A percentile compares a stretch with the other conserved stretches of the same genome.
Conservation (phyloP, 352 stramenopile species). For the Lagenidium sp. region DNA sequence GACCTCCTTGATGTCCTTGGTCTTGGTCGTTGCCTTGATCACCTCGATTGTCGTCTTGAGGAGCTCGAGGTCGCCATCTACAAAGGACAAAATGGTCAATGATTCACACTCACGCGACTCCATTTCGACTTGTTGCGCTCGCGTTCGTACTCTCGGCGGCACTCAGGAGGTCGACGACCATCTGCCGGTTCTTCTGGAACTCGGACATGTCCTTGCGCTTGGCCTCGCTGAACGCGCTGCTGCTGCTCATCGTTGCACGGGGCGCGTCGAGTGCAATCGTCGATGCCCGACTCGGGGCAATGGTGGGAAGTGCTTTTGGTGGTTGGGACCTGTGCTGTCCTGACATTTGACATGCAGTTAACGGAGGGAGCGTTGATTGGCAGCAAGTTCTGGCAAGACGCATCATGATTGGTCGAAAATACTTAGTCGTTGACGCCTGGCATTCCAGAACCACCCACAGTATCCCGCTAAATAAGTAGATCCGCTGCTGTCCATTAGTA, state of each 20-base stretch:
- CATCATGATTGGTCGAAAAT: slow-evolving; percentile 3
- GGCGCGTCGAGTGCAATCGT: too few relatives aligned
- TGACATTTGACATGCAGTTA: too few relatives aligned
- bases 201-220: slow-evolving; percentile 59
- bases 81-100: too few relatives aligned
- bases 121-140: too few relatives aligned
- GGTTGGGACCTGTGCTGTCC: too few relatives aligned
- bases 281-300: too few relatives aligned
- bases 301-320: too few relatives aligned
- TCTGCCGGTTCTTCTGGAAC: slow-evolving; percentile 73
- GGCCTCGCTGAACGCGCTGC: slow-evolving; percentile 27
- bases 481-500: too few relatives aligned
- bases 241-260: too few relatives aligned
- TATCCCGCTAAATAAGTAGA: slow-evolving; percentile 1
- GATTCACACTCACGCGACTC: too few relatives aligned
- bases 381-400: neutral
- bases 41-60: slow-evolving; percentile 59
- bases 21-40: slow-evolving; percentile 41
- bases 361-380: neutral
- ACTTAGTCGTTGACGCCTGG: neutral
- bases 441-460: neutral
- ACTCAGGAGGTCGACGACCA: slow-evolving; percentile 61
- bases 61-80: slow-evolving; percentile 67
- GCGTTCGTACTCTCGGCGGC: slow-evolving; percentile 60
- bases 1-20: slow-evolving; percentile 26